These are phyloP conservation scores for Aspergillus pseudoviridinutans DNA, from an alignment of 2,329 filamentous ascomycete genomes.

Conservation along the genomic window DNA sequence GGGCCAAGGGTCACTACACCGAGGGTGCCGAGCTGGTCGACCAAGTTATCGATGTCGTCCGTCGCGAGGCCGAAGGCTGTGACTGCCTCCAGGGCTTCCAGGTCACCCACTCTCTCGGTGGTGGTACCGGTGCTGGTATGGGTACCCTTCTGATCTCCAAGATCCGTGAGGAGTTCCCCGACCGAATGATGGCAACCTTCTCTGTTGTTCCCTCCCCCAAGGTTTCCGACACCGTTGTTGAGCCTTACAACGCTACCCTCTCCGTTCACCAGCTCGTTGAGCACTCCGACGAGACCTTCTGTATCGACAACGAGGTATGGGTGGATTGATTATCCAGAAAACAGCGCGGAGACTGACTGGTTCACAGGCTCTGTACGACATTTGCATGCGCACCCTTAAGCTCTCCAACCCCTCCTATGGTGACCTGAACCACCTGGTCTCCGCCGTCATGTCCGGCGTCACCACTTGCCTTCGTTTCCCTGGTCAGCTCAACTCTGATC, in stretches of 20 bases:
- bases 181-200: conserved; percentile 99
- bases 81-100: conserved; percentile 99
- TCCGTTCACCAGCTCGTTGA: conserved; percentile 98
- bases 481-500: conserved; percentile 98
- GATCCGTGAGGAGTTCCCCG: conserved; percentile 99
- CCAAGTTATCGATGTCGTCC: conserved; percentile 96
- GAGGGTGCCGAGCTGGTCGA: conserved; percentile 99
- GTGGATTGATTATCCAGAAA: conserved; percentile 1
- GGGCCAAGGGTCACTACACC: conserved; percentile 99
- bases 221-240: conserved; percentile 98
- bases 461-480: conserved; percentile 99
- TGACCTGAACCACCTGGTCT: conserved; percentile 99
- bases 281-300: conserved; percentile 99
- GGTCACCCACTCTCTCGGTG: conserved; percentile 99
- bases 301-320: conserved; percentile 92
- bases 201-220: conserved; percentile 98
- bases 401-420: conserved; percentile 97
- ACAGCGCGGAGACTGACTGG: conserved; percentile 10
- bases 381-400: conserved; percentile 99
- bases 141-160: conserved; percentile 99
- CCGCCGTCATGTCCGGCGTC: conserved; percentile 98
- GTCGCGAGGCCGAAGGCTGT: conserved; percentile 96
- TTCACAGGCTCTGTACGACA: conserved; percentile 84
- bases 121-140: conserved; percentile 99
- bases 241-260: conserved; percentile 99